These are phyloP conservation scores for Gillenia trifoliata DNA, from an alignment of 306 rosid species.

Conservation along the genomic window DNA sequence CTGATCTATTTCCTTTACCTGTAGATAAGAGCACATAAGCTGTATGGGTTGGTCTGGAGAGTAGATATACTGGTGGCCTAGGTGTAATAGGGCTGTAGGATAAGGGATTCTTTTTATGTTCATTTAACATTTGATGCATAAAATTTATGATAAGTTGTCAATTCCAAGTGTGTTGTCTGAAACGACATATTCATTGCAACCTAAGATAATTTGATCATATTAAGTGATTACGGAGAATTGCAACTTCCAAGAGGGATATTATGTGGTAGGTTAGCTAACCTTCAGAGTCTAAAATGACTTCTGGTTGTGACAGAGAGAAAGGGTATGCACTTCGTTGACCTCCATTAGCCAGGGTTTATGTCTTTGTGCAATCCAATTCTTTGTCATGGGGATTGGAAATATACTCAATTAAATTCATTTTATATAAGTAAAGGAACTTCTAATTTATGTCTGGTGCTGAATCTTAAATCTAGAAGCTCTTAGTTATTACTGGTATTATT, in stretches of 20 bases:
- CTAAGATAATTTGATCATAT: neutral
- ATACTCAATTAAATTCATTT: neutral
- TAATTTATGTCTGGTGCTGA: neutral
- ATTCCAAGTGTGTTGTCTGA: neutral
- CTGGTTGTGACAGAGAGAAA: neutral
- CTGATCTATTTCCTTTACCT: neutral
- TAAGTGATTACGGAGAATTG: neutral
- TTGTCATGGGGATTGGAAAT: neutral
- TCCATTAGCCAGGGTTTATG: neutral
- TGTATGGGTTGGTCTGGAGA: neutral
- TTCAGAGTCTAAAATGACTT: neutral
- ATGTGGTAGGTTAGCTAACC: neutral
- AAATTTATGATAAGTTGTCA: neutral
- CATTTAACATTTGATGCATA: neutral
- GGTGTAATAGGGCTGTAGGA: neutral
- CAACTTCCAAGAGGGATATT: neutral
- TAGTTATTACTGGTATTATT: neutral
- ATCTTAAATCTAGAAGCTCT: neutral
- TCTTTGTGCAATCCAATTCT: neutral
- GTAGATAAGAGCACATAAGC: neutral
- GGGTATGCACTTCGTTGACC: neutral
- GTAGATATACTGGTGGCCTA: neutral
- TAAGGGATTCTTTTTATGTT: neutral
- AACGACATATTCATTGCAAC: neutral
- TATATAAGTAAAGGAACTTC: neutral